phyloP scores from a whole-genome alignment of 257 asterid species.

The Henckelia pumila region DNA sequence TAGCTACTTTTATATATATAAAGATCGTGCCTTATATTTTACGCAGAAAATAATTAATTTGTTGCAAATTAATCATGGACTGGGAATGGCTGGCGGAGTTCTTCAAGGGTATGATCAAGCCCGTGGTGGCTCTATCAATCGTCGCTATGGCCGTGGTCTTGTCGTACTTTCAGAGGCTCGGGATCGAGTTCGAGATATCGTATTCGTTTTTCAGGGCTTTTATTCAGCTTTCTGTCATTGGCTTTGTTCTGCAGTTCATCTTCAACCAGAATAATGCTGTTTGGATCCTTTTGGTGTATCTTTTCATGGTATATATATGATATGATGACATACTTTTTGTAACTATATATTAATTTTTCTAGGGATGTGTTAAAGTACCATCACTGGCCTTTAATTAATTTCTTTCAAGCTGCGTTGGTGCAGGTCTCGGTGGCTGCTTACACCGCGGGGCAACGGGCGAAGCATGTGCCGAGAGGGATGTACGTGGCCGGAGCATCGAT shows the following conservation, averaged over 20 bases:
- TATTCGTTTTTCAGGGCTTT: conserved; percentile 80
- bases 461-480: conserved; percentile 80
- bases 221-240: conserved; percentile 76
- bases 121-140: conserved; percentile 75
- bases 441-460: conserved; percentile 90
- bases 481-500: conserved; percentile 77
- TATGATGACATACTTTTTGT: too few species aligned
- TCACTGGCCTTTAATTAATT: too few species aligned
- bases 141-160: conserved; percentile 67
- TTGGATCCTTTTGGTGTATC: conserved; percentile 83
- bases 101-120: conserved; percentile 73
- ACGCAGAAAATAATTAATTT: too few species aligned
- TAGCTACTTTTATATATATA: too few species aligned
- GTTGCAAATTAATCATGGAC: too few species aligned
- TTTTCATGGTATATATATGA: conserved; percentile 96
- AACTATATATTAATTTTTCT: too few species aligned
- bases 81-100: too few species aligned
- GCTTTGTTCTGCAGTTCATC: conserved; percentile 86
- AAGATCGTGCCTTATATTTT: too few species aligned
- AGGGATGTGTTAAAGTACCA: too few species aligned
- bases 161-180: conserved; percentile 65
- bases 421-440: conserved; percentile 54
- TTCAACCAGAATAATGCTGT: conserved; percentile 51
- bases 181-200: conserved; percentile 72
- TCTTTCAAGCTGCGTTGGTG: too few species aligned